These are phyloP conservation scores for Aspergillus avenaceus DNA, from an alignment of 495 filamentous ascomycete genomes.

Conservation along the genomic window DNA sequence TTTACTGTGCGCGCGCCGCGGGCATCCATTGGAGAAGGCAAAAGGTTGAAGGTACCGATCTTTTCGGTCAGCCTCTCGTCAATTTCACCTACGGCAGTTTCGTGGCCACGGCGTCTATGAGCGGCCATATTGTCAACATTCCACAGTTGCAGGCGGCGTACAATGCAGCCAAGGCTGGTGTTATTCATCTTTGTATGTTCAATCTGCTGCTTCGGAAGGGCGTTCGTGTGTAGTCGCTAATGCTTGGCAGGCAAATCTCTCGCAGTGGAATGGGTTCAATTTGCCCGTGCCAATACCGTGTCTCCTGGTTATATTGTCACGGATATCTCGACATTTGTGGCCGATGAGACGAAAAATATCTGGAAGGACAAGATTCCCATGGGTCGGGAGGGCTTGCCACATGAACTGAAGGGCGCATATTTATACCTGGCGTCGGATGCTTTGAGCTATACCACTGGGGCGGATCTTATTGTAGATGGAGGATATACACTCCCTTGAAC, in stretches of 20 bases:
- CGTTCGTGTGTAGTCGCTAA: constrained; percentile 9
- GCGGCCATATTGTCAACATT: constrained; percentile 73
- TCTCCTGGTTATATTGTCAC: constrained; percentile 86
- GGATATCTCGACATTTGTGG: constrained; percentile 69
- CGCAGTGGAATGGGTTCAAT: constrained; percentile 83
- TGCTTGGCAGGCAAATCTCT: constrained; percentile 52
- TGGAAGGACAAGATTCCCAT: constrained; percentile 78
- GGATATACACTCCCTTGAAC: constrained; percentile 24
- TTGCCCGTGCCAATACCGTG: constrained; percentile 75
- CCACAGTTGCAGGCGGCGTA: constrained; percentile 78
- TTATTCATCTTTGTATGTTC: constrained; percentile 65
- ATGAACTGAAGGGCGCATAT: constrained; percentile 78
- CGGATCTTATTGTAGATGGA: constrained; percentile 65
- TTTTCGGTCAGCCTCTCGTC: constrained; percentile 56
- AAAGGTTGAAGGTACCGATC: constrained; percentile 53
- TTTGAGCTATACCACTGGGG: constrained; percentile 73
- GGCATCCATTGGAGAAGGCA: constrained; percentile 20
- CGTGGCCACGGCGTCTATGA: constrained; percentile 70
- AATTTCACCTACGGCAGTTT: constrained; percentile 61
- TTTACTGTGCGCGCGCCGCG: constrained; percentile 69
- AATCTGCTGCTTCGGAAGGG: constrained; percentile 10
- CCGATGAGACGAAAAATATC: constrained; percentile 62
- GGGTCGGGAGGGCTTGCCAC: constrained; percentile 41
- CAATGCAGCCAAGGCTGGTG: constrained; percentile 78
- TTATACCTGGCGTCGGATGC: constrained; percentile 77